Conservation (phyloP, 2,329 filamentous ascomycete genomes). For the Ceratocystis lukuohia region DNA sequence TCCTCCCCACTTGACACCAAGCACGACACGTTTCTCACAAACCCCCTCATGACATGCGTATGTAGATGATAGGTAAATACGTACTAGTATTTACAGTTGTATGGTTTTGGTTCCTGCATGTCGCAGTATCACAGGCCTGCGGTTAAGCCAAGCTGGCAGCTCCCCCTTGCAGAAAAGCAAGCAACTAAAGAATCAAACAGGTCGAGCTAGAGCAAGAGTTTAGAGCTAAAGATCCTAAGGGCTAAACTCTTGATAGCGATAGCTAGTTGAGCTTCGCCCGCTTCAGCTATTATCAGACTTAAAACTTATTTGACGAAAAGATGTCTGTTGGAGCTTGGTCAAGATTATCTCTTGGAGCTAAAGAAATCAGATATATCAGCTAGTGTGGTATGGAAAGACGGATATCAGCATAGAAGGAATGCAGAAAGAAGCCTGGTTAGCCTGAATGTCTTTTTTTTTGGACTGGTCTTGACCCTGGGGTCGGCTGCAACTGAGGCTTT, state of each 20-base stretch:
- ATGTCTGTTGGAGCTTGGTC: not conserved
- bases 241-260: not conserved
- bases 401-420: not conserved
- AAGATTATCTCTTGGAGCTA: not conserved
- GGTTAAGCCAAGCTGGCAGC: conserved; percentile 1
- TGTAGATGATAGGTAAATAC: not conserved
- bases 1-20: not conserved
- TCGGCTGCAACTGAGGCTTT: not conserved
- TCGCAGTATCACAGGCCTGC: not conserved
- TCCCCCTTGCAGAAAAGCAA: conserved; percentile 2
- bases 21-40: not conserved
- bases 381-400: not conserved
- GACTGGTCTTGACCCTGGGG: not conserved
- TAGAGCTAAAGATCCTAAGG: not conserved
- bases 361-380: conserved; percentile 4
- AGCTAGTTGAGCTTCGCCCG: too few relatives aligned
- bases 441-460: not conserved
- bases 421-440: not conserved
- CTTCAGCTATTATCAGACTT: too few relatives aligned
- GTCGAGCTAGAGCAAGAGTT: not conserved
- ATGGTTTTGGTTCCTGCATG: conserved; percentile 3
- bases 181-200: not conserved
- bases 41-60: not conserved
- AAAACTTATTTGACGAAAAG: too few relatives aligned
- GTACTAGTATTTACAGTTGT: not conserved